Base-by-base conservation (phyloP, 345 rosid species). In the Eucalyptus urophylla region DNA sequence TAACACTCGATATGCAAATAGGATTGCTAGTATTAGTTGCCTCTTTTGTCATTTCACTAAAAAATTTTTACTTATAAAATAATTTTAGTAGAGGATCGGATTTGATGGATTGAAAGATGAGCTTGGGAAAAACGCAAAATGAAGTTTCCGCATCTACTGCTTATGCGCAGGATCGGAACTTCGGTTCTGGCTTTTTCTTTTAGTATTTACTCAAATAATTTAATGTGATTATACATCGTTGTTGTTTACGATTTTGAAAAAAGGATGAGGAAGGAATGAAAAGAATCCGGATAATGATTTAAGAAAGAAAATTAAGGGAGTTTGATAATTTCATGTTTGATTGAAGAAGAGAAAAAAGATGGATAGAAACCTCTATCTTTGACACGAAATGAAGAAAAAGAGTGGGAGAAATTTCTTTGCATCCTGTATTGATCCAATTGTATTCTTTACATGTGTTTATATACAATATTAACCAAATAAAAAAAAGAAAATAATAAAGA, bases 1-100 rank as follows among this genome's bases (percentile, higher is more conserved):
- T 56, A 24, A 56, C 62, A 24, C 6, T 5, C 1, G 6, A 1
- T 22, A 22, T 0, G 1, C 12, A 24, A 9, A 2, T 22, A 24
- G 29, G 13, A 56, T 56, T 5, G 29, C 29, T 10, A 56, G 1
- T 25, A 25, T 22, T 56, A 56, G 62, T 56, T 22, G 29, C 62
- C 62, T 9, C 62, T 56, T 25, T 5, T 11, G 8, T 10, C 29
- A 56, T 56, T 56, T 56, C 29, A 56, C 62, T 56, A 56, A 56
- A 54, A 22, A 2, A 0, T 0, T 4, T 9, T 56, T 56, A 56
- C 13, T 56, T 56, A 56, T 24, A 56, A 56, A 56, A 56, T 56
- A 56, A 24, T 22, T 56, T 56, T 56, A 56, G 62, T 56, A 24
- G 29, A 56, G 62, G 62, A 22, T 56, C 6, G 13, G 62, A 5